Evolutionary conservation across 1,139 yeast genomes (phyloP), one percentile per base, ranked within the genome.

Genomic region (Saccharomyces pastorianus): DNA sequence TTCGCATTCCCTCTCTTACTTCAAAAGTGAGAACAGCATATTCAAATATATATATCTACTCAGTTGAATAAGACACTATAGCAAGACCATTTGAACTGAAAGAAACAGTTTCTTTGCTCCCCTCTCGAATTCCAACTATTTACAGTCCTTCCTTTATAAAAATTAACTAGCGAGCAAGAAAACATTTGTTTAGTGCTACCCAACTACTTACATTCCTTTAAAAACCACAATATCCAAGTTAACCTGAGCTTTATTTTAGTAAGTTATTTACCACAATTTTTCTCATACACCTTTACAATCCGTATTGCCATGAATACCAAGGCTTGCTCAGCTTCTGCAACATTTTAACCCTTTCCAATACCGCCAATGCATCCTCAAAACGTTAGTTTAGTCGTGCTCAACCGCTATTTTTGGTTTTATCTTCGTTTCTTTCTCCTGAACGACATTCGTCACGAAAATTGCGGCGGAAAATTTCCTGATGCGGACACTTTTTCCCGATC

Each of bases 181-280:
- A 14, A 14, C 23, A 2, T 14, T 11, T 34, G 51, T 28, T 26
- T 47, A 29, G 26, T 48, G 26, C 42, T 46, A 47, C 49, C 57
- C 55, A 55, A 53, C 56, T 56, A 51, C 55, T 55, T 56, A 55
- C 58, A 55, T 55, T 55, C 58, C 60, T 53, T 56, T 58, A 31
- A 47, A 34, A 14, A 34, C 13, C 17, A 7, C 42, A 11, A 34
- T n/a, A 14, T 17, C 8, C 11, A 34, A 34, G 42, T 34, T 34
- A 34, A 34, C 14, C 42, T 17, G 20, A 34, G 42, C 20, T 34
- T 3, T 34, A 14, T 34, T 8, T 23, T 14, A 34, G 42, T 34
- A 34, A 7, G 42, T 34, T 34, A 34, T 29, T 23, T 20, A 17
- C 5, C 13, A 29, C 32, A 29, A 29, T 13, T 29, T 29, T 29